Evolutionary conservation across 148 eudicot genomes (phyloP), one percentile per base, ranked within the genome.

Genomic region (Heliamphora exappendiculata): DNA sequence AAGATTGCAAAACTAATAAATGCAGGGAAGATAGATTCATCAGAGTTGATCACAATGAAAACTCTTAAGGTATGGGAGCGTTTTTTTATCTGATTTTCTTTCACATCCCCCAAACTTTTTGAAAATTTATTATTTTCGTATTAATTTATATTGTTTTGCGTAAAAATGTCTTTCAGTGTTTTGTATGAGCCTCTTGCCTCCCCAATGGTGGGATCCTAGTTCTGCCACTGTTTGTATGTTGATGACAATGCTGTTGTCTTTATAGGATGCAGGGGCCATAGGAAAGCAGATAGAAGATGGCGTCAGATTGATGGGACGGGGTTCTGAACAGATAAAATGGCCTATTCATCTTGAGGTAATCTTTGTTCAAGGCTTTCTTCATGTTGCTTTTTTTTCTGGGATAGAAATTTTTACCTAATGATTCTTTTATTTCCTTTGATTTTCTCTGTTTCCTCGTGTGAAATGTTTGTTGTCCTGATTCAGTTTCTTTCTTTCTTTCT

Each of bases 271-370:
- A 5, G 90, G 96, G 60, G 99, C 99, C n/a, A 80, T 92, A 73
- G 97, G 99, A 47, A 95, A 95, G 87, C 94, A 91, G 79, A 92
- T 95, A 80, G 79, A 77, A 83, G 99, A 95, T 82, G 99, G 99
- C 71, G 99, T 91, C 44, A 84, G 97, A 80, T 78, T 95, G 82
- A 92, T 92, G 99, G 99, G 92, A 78, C 99, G 97, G 65, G 99
- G 99, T 60, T 70, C 86, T 70, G 97, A 95, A 75, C 86, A 88
- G 24, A 87, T 95, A 33, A 41, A 74, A 37, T 95, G 99, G 99
- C 99, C 99, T 13, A 89, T 95, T 86, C 99, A 95, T 89, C 82
- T 92, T 29, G 99, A 95, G 99, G 99, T 92, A 84, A 78, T 65
- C 36, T 44, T 44, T 55, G 4, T 66, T 79, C 6, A 39, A 41